A percentile compares a stretch with the other conserved stretches of the same genome.
Evolutionary conservation across 306 rosid species (phyloP).

Genomic region (Vigna trinervia): DNA sequence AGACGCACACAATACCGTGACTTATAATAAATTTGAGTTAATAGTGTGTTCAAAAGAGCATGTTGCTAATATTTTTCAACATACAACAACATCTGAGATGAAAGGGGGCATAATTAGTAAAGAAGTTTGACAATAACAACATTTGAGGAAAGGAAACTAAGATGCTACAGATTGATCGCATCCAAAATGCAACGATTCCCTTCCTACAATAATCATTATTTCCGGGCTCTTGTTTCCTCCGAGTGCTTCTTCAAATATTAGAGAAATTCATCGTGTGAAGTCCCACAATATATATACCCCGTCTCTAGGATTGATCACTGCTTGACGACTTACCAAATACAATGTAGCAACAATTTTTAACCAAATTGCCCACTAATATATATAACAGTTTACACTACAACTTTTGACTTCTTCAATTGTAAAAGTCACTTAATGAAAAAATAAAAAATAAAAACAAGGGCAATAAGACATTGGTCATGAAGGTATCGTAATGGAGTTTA

Average conservation of each 20-base stretch:
- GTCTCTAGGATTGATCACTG: not conserved
- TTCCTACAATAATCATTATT: not conserved
- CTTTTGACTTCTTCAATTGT: not conserved
- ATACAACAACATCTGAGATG: not conserved
- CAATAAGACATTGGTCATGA: no score
- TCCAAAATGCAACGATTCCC: conserved; percentile 21
- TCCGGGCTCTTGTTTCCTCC: not conserved
- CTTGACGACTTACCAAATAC: conserved; percentile 1
- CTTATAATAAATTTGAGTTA: not conserved
- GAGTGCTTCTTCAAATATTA: conserved; percentile 16
- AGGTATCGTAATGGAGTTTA: no score
- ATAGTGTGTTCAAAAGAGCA: not conserved
- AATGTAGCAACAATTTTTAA: conserved; percentile 17
- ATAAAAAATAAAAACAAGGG: no score
- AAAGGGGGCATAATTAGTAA: conserved; percentile 24
- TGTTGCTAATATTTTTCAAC: not conserved
- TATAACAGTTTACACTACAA: not conserved
- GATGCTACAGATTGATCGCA: not conserved
- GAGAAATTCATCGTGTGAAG: not conserved
- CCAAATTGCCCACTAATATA: not conserved
- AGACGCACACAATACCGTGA: not conserved
- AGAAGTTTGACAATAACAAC: not conserved
- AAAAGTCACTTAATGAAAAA: no score
- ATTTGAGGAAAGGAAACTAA: conserved; percentile 1
- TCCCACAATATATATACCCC: conserved; percentile 1